These are phyloP conservation scores for Durusdinium trenchii DNA, from an alignment of 73 alveolate genomes.

Conservation along the genomic window DNA sequence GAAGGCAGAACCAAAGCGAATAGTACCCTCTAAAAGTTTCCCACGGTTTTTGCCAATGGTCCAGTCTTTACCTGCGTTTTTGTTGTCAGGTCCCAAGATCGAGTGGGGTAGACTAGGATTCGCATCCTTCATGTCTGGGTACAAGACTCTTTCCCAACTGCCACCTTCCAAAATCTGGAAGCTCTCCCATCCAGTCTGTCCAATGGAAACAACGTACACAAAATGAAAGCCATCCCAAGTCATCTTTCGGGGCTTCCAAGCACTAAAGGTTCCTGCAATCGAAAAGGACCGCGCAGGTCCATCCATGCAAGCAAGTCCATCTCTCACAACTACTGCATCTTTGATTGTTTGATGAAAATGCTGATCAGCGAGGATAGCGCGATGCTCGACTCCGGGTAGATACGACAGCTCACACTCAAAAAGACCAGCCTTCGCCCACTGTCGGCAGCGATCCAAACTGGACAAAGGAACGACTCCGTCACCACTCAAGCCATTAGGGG, in stretches of 20 bases:
- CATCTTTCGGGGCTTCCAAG: constrained; percentile 56
- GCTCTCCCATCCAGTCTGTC: constrained; percentile 75
- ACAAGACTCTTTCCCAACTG: constrained; percentile 46
- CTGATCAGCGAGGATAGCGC: constrained; percentile 57
- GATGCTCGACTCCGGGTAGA: constrained; percentile 71
- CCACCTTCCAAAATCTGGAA: constrained; percentile 55
- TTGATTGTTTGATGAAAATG: constrained; percentile 66
- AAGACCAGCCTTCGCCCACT: constrained; percentile 50
- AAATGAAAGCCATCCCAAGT: constrained; percentile 58
- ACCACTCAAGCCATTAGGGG: neutral
- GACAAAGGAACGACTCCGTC: constrained; percentile 59
- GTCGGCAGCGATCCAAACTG: constrained; percentile 49
- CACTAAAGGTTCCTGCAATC: constrained; percentile 61
- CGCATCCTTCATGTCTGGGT: constrained; percentile 62
- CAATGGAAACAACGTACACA: constrained; percentile 32
- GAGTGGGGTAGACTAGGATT: constrained; percentile 11
- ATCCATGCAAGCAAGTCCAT: too few relatives aligned
- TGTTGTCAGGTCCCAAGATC: constrained; percentile 55
- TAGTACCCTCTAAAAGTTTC: constrained; percentile 14
- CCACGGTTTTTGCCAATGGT: constrained; percentile 68
- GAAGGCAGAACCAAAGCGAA: constrained; percentile 8
- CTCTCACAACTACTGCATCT: neutral
- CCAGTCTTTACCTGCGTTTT: constrained; percentile 84
- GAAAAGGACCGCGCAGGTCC: neutral
- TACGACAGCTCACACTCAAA: constrained; percentile 19